Conservation (phyloP, 176 grass and related monocot species). For the Phragmites australis region DNA sequence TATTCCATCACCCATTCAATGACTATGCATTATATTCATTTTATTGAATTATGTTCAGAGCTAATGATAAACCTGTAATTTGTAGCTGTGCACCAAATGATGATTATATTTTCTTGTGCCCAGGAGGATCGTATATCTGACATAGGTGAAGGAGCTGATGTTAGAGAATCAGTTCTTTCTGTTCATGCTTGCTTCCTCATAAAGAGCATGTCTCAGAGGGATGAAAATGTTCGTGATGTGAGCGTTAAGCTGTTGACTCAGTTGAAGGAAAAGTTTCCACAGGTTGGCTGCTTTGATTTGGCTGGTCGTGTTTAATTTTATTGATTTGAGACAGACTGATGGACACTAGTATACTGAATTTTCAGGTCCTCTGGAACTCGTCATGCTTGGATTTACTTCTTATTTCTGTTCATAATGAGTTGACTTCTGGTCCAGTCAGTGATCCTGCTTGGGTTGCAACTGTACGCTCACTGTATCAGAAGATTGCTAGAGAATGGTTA, state of each 20-base stretch:
- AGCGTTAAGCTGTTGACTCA: conserved; percentile 93
- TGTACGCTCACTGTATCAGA: conserved; percentile 91
- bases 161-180: conserved; percentile 81
- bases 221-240: conserved; percentile 93
- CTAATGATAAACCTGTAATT: conserved; percentile 25
- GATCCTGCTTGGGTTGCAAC: conserved; percentile 99
- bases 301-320: conserved; percentile 18
- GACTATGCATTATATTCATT: conserved; percentile 5
- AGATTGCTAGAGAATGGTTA: conserved; percentile 94
- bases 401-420: conserved; percentile 95
- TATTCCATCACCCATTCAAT: conserved; percentile 12
- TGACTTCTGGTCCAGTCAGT: conserved; percentile 88
- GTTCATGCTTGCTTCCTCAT: conserved; percentile 91
- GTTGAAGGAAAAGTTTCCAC: conserved; percentile 92
- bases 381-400: conserved; percentile 96
- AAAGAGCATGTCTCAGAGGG: conserved; percentile 98
- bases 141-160: conserved; percentile 87
- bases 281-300: conserved; percentile 59
- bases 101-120: conserved; percentile 39
- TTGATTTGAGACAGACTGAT: conserved; percentile 38
- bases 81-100: conserved; percentile 15
- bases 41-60: background rate
- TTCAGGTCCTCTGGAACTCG: conserved; percentile 95
- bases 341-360: conserved; percentile 32
- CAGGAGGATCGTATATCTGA: conserved; percentile 91